Base-by-base conservation (phyloP, 1,284 basidiomycete genomes). In the Farysia itapuensis region DNA sequence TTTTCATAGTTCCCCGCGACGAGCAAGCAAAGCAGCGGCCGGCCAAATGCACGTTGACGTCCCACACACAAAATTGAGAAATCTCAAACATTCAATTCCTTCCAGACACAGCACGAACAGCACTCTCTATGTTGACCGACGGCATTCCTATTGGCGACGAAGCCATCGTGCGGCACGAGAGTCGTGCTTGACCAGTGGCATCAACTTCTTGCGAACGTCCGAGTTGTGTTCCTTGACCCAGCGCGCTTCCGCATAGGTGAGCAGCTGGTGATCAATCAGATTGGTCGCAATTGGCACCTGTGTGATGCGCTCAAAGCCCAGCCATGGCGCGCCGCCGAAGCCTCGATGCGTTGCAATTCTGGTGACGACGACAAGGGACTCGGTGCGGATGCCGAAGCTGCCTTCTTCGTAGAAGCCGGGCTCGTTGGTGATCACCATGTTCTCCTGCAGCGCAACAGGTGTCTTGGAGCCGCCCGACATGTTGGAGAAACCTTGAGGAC, bases 171-270 rank as follows among this genome's bases (percentile, higher is more conserved):
- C 43, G 2, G 72, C 71, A 5, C 68, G 44, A 29, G 40, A 44
- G 41, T 74, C 71, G 35, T 70, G 49, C 30, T 59, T 54, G 32
- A 78, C 38, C 4, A 77, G 43, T 7, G 75, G 74, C 36, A 64
- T 5, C 4, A 78, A 32, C 26, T 49, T 58, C 15, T 57, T 46
- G 23, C 34, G 19, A 24, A 71, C 68, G n/a, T 58, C 41, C 8
- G 45, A 43, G 36, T 79, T 79, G 69, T 79, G 77, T 42, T 64
- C 46, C 21, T 50, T 52, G 12, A 79, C 57, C 78, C 78, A 79
- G 15, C 34, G 34, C 15, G 15, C 43, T 40, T 79, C 77, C 3
- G 46, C 39, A 4, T 46, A 52, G 4, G 56, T 58, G 3, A 79
- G 57, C 28, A 78, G 43, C 8, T 34, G 30, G 23, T 29, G 59